Evolutionary conservation across 2,329 filamentous ascomycete species (phyloP).

Genomic region (Colletotrichum melonis): DNA sequence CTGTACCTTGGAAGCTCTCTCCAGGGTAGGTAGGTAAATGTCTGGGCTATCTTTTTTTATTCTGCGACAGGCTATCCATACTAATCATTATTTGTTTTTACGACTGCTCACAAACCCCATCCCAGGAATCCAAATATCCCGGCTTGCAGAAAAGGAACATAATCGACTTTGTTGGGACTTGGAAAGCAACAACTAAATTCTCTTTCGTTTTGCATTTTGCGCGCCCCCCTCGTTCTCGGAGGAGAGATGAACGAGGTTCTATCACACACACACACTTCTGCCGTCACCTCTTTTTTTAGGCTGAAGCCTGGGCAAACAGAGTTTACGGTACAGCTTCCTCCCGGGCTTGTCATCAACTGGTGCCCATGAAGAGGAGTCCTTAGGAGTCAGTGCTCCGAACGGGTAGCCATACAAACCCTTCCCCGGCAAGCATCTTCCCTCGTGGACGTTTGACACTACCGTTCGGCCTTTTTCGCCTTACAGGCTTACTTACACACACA

Average conservation of each 20-base stretch:
- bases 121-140: not conserved
- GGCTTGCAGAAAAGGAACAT: not conserved
- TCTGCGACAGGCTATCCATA: not conserved
- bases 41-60: not conserved
- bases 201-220: not conserved
- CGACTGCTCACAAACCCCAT: slow-evolving; percentile 21
- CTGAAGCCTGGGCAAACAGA: slow-evolving; percentile 7
- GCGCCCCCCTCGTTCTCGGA: not conserved
- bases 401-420: not conserved
- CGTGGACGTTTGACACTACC: not conserved
- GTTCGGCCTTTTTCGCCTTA: not conserved
- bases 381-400: not conserved
- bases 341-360: not conserved
- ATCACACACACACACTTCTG: no score
- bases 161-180: not conserved
- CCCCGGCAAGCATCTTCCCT: slow-evolving; percentile 8
- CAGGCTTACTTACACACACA: not conserved
- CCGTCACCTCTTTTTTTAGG: not conserved
- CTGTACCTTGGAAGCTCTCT: not conserved
- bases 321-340: slow-evolving; percentile 1
- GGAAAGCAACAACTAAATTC: not conserved
- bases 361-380: not conserved
- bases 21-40: not conserved
- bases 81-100: not conserved
- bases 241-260: not conserved